phyloP scores from a whole-genome alignment of 805 yeast species.

The Metschnikowia proteae region DNA sequence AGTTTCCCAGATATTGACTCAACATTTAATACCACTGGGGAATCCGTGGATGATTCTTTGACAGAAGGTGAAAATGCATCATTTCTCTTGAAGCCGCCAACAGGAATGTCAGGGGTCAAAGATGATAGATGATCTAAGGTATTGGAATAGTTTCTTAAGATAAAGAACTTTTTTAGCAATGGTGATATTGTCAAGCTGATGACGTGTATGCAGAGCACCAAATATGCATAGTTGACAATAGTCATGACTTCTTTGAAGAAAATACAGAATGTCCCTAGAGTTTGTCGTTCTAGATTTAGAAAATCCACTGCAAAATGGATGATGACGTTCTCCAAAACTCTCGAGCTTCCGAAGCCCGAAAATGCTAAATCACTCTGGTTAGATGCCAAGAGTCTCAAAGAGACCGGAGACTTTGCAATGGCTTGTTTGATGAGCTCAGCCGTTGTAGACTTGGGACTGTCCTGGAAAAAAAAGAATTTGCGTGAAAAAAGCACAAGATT shows the following conservation, averaged over 20 bases:
- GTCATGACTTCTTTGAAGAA: conserved; percentile 12
- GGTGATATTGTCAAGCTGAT: conserved; percentile 22
- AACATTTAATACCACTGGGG: conserved; percentile 15
- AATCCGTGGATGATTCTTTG: conserved; percentile 11
- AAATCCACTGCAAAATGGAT: not conserved
- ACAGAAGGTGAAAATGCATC: conserved; percentile 8
- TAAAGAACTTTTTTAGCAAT: conserved; percentile 13
- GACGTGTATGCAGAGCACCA: conserved; percentile 27
- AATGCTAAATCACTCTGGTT: not conserved
- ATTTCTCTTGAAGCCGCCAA: conserved; percentile 13
- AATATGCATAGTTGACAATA: conserved; percentile 18
- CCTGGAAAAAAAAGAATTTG: not conserved
- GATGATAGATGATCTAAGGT: conserved; percentile 22
- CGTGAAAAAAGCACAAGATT: conserved; percentile 4
- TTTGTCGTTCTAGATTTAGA: conserved; percentile 6
- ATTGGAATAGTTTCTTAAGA: conserved; percentile 19
- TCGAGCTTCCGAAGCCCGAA: not conserved
- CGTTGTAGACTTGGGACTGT: not conserved
- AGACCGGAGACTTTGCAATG: conserved; percentile 6
- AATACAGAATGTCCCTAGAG: conserved; percentile 7
- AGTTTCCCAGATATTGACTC: conserved; percentile 8
- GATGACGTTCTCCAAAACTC: not conserved
- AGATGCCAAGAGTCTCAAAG: not conserved
- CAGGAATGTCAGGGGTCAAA: conserved; percentile 21
- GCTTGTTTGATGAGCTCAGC: not conserved